Percentiles rank a stretch among this genome's conserved stretches.
These are phyloP conservation scores for Candida freyschussii DNA, from an alignment of 1,139 yeast genomes.

Conservation along the genomic window DNA sequence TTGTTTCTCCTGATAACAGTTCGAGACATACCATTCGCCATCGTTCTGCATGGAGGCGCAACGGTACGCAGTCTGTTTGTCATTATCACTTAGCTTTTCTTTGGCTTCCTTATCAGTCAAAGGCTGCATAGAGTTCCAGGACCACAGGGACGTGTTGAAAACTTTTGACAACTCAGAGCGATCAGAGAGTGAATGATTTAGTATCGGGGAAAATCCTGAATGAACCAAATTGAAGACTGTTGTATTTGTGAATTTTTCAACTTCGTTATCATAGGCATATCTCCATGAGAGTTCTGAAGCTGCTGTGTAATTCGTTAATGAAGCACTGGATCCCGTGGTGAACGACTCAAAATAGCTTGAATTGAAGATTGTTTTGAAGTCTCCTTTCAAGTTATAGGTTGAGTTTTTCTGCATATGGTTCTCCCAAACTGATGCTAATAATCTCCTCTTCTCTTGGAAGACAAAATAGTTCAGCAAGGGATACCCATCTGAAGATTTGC, in stretches of 20 bases:
- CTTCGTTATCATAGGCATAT: slow-evolving; percentile 33
- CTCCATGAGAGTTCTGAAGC: slow-evolving; percentile 32
- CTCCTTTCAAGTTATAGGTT: slow-evolving; percentile 15
- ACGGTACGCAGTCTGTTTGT: slow-evolving; percentile 40
- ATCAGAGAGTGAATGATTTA: slow-evolving; percentile 37
- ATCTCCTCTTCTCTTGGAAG: slow-evolving; percentile 38
- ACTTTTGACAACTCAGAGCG: slow-evolving; percentile 27
- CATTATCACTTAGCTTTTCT: slow-evolving; percentile 15
- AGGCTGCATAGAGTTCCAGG: slow-evolving; percentile 66
- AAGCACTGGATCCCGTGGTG: slow-evolving; percentile 14
- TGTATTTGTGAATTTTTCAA: slow-evolving; percentile 30
- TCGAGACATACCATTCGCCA: slow-evolving; percentile 53
- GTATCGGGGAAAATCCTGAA: slow-evolving; percentile 60
- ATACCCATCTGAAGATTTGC: slow-evolving; percentile 26
- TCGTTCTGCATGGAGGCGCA: slow-evolving; percentile 51
- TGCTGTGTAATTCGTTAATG: slow-evolving; percentile 18
- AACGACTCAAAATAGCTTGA: slow-evolving; percentile 13
- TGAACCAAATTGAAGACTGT: slow-evolving; percentile 35
- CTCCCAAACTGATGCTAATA: slow-evolving; percentile 26
- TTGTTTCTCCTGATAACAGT: slow-evolving; percentile 53
- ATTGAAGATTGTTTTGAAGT: slow-evolving; percentile 10
- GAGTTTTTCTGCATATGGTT: slow-evolving; percentile 16
- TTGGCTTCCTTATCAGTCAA: slow-evolving; percentile 17
- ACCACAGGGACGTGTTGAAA: slow-evolving; percentile 51
- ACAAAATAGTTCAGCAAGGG: slow-evolving; percentile 45